phyloP scores from a whole-genome alignment of 2,329 filamentous ascomycete species.

The Zelopaecilomyces penicillatus region DNA sequence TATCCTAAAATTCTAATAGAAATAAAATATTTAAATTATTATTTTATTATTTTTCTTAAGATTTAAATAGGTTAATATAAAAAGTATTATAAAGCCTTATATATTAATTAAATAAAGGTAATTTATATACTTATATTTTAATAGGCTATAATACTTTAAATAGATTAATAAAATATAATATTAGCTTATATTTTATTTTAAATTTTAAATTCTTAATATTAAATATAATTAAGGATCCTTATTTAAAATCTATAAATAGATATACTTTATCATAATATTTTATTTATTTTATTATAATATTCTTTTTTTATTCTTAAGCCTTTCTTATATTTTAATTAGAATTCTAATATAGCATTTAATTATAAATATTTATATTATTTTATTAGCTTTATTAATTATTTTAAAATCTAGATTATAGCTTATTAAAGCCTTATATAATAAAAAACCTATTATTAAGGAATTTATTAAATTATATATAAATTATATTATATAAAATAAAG shows the following conservation, averaged over 20 bases:
- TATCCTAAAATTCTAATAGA: too few relatives aligned
- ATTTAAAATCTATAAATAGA: not conserved
- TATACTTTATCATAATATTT: not conserved
- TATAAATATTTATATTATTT: not conserved
- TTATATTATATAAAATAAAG: not conserved
- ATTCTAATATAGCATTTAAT: not conserved
- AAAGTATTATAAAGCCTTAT: too few relatives aligned
- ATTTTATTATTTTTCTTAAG: too few relatives aligned
- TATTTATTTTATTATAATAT: not conserved
- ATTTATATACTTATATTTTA: too few relatives aligned
- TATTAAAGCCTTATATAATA: not conserved
- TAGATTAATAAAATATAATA: too few relatives aligned
- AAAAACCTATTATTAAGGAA: not conserved
- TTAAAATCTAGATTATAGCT: not conserved
- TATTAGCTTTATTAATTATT: not conserved
- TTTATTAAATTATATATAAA: not conserved
- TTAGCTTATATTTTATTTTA: too few relatives aligned
- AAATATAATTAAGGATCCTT: too few relatives aligned
- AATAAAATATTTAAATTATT: too few relatives aligned
- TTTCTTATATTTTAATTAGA: not conserved
- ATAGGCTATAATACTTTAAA: too few relatives aligned
- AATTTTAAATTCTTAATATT: too few relatives aligned
- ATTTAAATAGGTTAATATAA: too few relatives aligned
- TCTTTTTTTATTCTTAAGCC: not conserved
- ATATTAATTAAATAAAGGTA: too few relatives aligned